These are phyloP conservation scores for Zelonia costaricensis DNA, from an alignment of 208 protist genomes.

Conservation along the genomic window DNA sequence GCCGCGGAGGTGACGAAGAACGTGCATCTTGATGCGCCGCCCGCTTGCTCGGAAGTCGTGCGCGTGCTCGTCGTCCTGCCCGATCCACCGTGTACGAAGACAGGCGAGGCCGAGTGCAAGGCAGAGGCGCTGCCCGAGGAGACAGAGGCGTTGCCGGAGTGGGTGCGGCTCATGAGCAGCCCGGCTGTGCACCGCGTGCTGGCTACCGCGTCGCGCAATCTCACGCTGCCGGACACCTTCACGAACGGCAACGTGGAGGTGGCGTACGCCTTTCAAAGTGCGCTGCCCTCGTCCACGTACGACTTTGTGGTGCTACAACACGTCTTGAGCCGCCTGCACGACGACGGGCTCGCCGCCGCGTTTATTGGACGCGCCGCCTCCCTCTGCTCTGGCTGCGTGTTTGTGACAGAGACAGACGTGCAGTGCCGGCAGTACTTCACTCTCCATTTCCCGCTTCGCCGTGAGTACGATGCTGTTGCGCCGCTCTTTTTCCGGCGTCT, in stretches of 20 bases:
- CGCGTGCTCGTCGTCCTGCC: constrained; percentile 46
- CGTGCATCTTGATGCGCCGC: constrained; percentile 4
- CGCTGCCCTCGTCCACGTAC: constrained; percentile 20
- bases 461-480: constrained; percentile 49
- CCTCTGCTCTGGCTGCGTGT: constrained; percentile 36
- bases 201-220: constrained; percentile 9
- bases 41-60: neutral
- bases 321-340: constrained; percentile 39
- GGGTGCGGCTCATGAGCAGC: constrained; percentile 36
- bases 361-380: constrained; percentile 20
- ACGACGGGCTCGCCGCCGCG: constrained; percentile 26
- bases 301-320: constrained; percentile 86
- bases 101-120: neutral
- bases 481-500: constrained; percentile 48
- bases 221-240: constrained; percentile 5
- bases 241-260: constrained; percentile 15
- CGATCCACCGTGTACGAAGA: neutral
- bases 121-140: neutral
- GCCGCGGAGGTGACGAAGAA: constrained; percentile 24
- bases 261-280: constrained; percentile 18
- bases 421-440: constrained; percentile 69
- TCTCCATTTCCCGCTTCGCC: constrained; percentile 34
- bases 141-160: constrained; percentile 22
- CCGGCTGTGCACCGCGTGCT: constrained; percentile 28
- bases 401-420: constrained; percentile 69